Base-by-base conservation (phyloP, 208 protist species). In the Spongospora subterranea region DNA sequence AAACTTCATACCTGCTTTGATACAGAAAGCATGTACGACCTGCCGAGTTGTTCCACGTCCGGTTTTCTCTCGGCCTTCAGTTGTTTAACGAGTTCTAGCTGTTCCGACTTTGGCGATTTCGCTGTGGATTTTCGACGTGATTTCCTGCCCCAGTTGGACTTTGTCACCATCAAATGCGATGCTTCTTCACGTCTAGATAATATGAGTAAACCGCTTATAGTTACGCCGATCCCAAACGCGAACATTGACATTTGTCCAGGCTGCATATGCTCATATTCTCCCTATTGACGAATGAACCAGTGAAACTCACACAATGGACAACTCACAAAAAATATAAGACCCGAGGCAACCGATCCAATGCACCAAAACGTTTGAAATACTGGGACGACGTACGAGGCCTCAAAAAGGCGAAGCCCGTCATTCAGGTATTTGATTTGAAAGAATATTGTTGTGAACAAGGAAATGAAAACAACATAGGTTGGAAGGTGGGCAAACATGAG, bases 361-460 rank as follows among this genome's bases (percentile, higher is more conserved):
- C 71, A 82, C 71, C 71, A 82, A n/a, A 82, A 82, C n/a, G 71
- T 82, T 43, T 82, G 71, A 43, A 82, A 82, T 6, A 82, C 71
- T 20, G 71, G 71, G 35, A 82, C 71, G 71, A 82, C 71, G n/a
- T 82, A 82, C 71, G 71, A 82, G 17, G 71, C 71, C 71, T 82
- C 71, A 43, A 82, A 82, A 20, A 82, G n/a, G 6, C 40, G 40
- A 6, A 82, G n/a, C 35, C 71, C 71, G n/a, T 82, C 71, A 43
- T 82, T 82, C n/a, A 82, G n/a, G n/a, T 39, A 82, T 43, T 82
- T 82, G n/a, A 82, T 82, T 43, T 82, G 71, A n/a, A 82, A 82
- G n/a, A 82, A 82, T 39, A 82, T 82, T 20, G 71, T 82, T 20
- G 40, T 82, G 17, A 13, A 6, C 71, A 82, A 43, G 17, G 17